Conservation (phyloP, 2,329 filamentous ascomycete genomes). For the Penicillium paneum region DNA sequence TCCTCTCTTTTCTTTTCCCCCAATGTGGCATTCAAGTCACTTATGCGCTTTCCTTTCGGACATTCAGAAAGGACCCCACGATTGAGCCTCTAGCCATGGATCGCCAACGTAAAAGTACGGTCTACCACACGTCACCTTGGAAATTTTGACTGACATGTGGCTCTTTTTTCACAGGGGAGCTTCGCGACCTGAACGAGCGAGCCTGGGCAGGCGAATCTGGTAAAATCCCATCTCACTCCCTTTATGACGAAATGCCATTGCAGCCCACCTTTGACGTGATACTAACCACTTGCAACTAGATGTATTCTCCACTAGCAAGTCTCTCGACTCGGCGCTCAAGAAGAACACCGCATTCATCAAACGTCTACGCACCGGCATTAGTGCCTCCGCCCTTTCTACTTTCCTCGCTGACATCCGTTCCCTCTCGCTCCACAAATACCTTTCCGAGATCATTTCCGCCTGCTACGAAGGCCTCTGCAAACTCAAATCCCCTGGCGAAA, state of each 20-base stretch:
- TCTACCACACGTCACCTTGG: neutral
- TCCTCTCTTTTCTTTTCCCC: constrained; percentile 8
- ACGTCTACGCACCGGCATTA: constrained; percentile 85
- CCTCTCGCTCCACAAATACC: constrained; percentile 89
- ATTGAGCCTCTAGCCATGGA: constrained; percentile 44
- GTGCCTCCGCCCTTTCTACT: constrained; percentile 71
- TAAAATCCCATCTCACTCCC: constrained; percentile 42
- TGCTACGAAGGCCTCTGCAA: constrained; percentile 92
- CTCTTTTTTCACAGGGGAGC: constrained; percentile 62
- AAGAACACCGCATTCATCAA: constrained; percentile 99
- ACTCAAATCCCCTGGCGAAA: constrained; percentile 86
- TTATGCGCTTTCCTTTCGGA: constrained; percentile 35
- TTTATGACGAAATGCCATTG: constrained; percentile 5
- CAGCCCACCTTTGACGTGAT: constrained; percentile 5
- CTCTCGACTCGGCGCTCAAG: constrained; percentile 91
- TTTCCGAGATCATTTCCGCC: constrained; percentile 93
- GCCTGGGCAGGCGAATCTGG: constrained; percentile 88
- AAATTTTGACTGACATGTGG: neutral
- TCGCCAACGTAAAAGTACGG: constrained; percentile 49
- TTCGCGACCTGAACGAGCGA: constrained; percentile 81
- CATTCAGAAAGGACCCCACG: constrained; percentile 35
- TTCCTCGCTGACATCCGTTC: constrained; percentile 88
- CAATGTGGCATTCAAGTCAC: constrained; percentile 42
- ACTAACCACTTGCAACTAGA: constrained; percentile 50
- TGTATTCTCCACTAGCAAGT: constrained; percentile 71